Evolutionary conservation across 371 early-diverging fungal species (phyloP), one percentile per base, ranked within the genome.

Genomic region (Apophysomyces variabilis): DNA sequence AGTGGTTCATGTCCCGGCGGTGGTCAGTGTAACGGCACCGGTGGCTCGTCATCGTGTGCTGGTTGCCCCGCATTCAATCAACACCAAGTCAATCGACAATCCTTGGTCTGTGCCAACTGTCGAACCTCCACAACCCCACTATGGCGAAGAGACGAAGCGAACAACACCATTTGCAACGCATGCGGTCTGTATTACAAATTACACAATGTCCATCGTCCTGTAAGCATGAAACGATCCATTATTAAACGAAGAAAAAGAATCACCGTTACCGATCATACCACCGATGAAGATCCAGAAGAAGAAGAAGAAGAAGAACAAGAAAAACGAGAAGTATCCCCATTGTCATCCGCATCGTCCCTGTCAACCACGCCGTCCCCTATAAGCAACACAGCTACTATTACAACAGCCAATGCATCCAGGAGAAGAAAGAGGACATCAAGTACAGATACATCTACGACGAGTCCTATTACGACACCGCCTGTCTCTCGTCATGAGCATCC

Each of bases 161-260:
- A 93, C 37, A 89, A 91, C 57, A 85, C 86, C 18, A 85, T 95
- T 36, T 95, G 95, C 72, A 95, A 95, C 74, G 95, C 93, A 0
- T 95, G 95, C 70, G 95, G 95, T 16, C 80, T 95, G 7, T 95
- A 93, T 72, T 90, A 88, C 72, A 92, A 92, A 71, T 74, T 93
- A 41, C 95, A 96, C 77, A 82, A 86, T 72, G 79, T 87, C 57
- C 86, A 89, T 75, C 87, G 88, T 61, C 97, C 87, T 46, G 85
- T 90, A 6, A 90, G 88, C 45, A 92, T 95, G 92, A 93, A 91
- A 75, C 76, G 92, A 21, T 84, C 86, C 8, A 87, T 93, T 12
- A 95, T 95, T 74, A 93, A 93, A 73, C 86, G 94, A 18, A 84
- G 95, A 21, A 92, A 92, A 57, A 83, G 95, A 38, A 83, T 89